Conservation (phyloP, 495 filamentous ascomycete species). For the Aspergillus ellipticus region DNA sequence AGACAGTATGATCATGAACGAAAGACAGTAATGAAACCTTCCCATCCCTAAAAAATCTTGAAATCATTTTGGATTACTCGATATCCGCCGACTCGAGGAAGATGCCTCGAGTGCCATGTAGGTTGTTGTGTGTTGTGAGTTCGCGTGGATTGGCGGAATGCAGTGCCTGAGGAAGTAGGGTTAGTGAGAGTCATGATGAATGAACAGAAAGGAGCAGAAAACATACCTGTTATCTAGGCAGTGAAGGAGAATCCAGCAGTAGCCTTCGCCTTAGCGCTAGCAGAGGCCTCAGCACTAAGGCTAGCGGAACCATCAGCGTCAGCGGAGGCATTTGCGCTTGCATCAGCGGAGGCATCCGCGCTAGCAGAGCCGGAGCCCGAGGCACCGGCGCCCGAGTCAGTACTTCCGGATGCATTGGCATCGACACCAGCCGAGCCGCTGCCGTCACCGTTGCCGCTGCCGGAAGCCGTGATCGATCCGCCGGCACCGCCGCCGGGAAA, state of each 20-base stretch:
- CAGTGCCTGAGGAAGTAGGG: too few relatives aligned
- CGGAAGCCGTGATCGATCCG: neutral
- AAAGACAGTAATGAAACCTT: neutral
- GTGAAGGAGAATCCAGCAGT: neutral
- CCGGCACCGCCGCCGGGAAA: neutral
- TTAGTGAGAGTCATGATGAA: neutral
- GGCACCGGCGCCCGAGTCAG: neutral
- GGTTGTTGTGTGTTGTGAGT: neutral
- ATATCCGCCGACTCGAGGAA: neutral
- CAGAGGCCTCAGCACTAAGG: neutral
- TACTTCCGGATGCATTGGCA: neutral
- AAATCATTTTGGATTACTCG: neutral
- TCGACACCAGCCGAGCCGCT: neutral
- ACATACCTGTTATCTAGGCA: neutral
- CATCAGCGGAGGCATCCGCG: neutral
- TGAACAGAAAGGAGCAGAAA: neutral
- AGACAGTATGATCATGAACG: slow-evolving; percentile 1
- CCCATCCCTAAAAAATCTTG: neutral
- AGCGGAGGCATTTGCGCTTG: neutral
- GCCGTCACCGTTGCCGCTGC: neutral
- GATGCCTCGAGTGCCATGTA: neutral
- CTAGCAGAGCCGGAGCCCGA: neutral
- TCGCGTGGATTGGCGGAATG: too few relatives aligned
- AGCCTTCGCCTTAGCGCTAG: slow-evolving; percentile 3
- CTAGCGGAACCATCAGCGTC: neutral